Percentiles rank a stretch among this genome's conserved stretches.
These are phyloP conservation scores for Metschnikowia peoriensis DNA, from an alignment of 805 yeast species.

Conservation along the genomic window DNA sequence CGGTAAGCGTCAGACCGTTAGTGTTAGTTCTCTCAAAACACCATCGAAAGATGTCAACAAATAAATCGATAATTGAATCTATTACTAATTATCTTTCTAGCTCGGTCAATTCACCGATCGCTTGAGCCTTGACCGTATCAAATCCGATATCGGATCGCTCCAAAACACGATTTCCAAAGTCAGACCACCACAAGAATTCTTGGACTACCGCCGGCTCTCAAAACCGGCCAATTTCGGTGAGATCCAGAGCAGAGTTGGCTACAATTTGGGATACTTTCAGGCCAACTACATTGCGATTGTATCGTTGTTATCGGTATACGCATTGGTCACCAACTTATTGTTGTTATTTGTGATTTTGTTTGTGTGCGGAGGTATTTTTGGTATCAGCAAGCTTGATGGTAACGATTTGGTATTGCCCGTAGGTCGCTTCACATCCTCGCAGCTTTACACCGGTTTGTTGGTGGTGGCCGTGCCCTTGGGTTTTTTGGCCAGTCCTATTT, in stretches of 20 bases:
- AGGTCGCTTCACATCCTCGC: conserved; percentile 69
- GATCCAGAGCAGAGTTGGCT: conserved; percentile 81
- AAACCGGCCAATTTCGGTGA: conserved; percentile 90
- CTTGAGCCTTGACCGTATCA: conserved; percentile 25
- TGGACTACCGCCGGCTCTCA: conserved; percentile 83
- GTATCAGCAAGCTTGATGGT: conserved; percentile 78
- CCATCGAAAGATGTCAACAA: background rate
- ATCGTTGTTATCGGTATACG: conserved; percentile 71
- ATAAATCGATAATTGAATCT: too few relatives aligned
- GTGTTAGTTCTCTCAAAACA: background rate
- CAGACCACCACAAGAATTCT: conserved; percentile 90
- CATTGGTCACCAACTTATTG: conserved; percentile 80
- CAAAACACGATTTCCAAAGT: conserved; percentile 67
- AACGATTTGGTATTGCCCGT: conserved; percentile 77
- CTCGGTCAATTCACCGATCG: conserved; percentile 18
- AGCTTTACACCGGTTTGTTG: conserved; percentile 79
- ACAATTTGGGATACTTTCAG: conserved; percentile 82
- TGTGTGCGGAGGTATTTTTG: conserved; percentile 70
- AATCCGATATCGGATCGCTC: conserved; percentile 37
- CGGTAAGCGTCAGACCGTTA: background rate
- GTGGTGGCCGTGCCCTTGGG: conserved; percentile 79
- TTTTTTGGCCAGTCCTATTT: conserved; percentile 82
- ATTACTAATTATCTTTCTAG: conserved; percentile 3
- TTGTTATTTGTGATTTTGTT: conserved; percentile 77
- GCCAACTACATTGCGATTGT: conserved; percentile 82